phyloP scores from a whole-genome alignment of 75 land plant species.

The Sequoia sempervirens region DNA sequence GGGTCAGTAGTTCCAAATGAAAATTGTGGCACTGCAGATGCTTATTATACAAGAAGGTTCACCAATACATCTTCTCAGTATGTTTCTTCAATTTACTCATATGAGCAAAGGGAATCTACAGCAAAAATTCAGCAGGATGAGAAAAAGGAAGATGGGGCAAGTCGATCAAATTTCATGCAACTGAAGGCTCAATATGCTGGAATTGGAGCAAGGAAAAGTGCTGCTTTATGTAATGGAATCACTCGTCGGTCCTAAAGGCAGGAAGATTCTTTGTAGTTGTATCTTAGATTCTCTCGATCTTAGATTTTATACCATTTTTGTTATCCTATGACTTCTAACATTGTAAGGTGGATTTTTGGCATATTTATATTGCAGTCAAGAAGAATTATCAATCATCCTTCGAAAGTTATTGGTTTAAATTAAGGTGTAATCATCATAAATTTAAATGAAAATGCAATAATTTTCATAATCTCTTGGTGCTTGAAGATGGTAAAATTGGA shows the following conservation, averaged over 20 bases:
- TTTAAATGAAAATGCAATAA: background rate
- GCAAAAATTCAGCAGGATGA: conserved; percentile 35
- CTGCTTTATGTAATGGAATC: conserved; percentile 40
- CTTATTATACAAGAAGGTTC: conserved; percentile 31
- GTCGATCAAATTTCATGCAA: conserved; percentile 32
- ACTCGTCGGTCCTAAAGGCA: conserved; percentile 13
- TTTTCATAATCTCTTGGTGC: background rate
- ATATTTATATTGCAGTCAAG: background rate
- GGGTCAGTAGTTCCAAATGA: conserved; percentile 49
- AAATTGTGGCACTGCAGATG: conserved; percentile 33
- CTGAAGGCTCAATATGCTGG: conserved; percentile 29
- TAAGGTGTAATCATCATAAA: background rate
- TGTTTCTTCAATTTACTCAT: conserved; percentile 22
- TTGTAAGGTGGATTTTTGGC: background rate
- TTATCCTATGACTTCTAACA: background rate
- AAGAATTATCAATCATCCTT: background rate
- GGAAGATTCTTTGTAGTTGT: background rate
- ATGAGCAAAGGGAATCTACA: conserved; percentile 36
- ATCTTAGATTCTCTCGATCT: background rate
- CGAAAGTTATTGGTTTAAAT: background rate
- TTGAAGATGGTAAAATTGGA: background rate
- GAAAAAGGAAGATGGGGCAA: conserved; percentile 28
- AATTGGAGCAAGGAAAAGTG: conserved; percentile 51
- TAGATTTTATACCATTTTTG: background rate
- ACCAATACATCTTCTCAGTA: conserved; percentile 32